phyloP scores from a whole-genome alignment of 768 basidiomycete genomes.

The Boletus speciosus region DNA sequence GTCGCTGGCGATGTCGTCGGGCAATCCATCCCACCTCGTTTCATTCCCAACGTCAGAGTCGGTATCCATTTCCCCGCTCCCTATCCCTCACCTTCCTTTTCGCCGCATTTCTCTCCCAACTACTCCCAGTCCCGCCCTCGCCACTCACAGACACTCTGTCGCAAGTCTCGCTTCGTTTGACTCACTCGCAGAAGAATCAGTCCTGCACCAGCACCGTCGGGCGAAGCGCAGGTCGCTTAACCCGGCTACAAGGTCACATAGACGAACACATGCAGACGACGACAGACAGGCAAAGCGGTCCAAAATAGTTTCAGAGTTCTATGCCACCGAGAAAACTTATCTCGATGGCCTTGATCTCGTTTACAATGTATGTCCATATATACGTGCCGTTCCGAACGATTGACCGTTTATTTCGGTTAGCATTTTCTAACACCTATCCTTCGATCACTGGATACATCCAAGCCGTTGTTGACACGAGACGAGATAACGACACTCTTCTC shows the following conservation, averaged over 20 bases:
- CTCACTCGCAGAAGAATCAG: conserved; percentile 55
- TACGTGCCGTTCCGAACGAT: background rate
- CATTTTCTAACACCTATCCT: conserved; percentile 83
- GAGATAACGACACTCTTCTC: conserved; percentile 76
- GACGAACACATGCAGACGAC: conserved; percentile 42
- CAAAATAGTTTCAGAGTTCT: conserved; percentile 77
- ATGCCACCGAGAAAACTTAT: conserved; percentile 77
- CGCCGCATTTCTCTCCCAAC: conserved; percentile 60
- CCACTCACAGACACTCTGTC: conserved; percentile 55
- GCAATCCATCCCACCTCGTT: conserved; percentile 16
- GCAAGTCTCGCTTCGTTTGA: conserved; percentile 73
- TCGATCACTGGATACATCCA: conserved; percentile 61
- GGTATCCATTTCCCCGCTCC: conserved; percentile 24
- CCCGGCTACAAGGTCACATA: conserved; percentile 19
- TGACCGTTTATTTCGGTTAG: conserved; percentile 35
- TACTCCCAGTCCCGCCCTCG: conserved; percentile 41
- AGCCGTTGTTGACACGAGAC: conserved; percentile 65
- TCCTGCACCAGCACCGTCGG: conserved; percentile 29
- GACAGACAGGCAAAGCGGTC: conserved; percentile 52
- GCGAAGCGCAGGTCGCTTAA: conserved; percentile 35
- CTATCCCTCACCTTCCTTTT: conserved; percentile 55
- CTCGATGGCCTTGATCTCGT: conserved; percentile 80
- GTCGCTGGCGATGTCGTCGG: conserved; percentile 21
- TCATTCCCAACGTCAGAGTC: conserved; percentile 34
- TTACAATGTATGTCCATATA: conserved; percentile 57